Base-by-base conservation (phyloP, 2,329 filamentous ascomycete species). In the Phialophora expanda region DNA sequence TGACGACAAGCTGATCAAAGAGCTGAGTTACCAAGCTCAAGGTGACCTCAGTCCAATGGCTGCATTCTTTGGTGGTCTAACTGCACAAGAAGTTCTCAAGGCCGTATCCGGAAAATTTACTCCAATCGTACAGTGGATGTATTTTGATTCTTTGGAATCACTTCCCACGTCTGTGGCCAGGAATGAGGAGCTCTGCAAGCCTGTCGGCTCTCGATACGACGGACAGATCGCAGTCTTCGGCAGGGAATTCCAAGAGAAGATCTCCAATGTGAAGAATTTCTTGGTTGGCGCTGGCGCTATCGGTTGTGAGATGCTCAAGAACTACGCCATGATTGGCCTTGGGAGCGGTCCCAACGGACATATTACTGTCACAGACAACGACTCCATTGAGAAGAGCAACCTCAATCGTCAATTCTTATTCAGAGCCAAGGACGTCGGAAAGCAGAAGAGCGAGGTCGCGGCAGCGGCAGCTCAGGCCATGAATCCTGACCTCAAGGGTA, bases 301-400 rank as follows among this genome's bases (percentile, higher is more conserved):
- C 77, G 95, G 95, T 54, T 99, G 95, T 75, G 95, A 99, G 77
- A 99, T 98, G 90, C 83, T 99, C 72, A 99, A 99, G 87, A 98
- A 98, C 79, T 99, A 95, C 93, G 94, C 96, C 41, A 96, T 99
- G 93, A 96, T 98, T 77, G 95, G 95, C 71, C 84, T 99, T 32
- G 94, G 90, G 53, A 91, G 91, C 54, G 95, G 95, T 3, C 91
- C 92, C 2, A 86, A 93, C 56, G 95, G 95, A 74, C 90, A 90
- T 78, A 96, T 99, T 74, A 92, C 83, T 65, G 91, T 99, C 57
- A 98, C 96, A 14, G 95, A 99, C 77, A 98, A 97, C 88, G 95
- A 99, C 76, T 93, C 93, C 62, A 99, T 99, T 73, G 95, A 99
- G 81, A 97, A 94, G 86, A 98, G 94, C 82, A 99, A 99, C 77